These are phyloP conservation scores for Actinomucor elegans DNA, from an alignment of 371 early-diverging fungal genomes.

Conservation along the genomic window DNA sequence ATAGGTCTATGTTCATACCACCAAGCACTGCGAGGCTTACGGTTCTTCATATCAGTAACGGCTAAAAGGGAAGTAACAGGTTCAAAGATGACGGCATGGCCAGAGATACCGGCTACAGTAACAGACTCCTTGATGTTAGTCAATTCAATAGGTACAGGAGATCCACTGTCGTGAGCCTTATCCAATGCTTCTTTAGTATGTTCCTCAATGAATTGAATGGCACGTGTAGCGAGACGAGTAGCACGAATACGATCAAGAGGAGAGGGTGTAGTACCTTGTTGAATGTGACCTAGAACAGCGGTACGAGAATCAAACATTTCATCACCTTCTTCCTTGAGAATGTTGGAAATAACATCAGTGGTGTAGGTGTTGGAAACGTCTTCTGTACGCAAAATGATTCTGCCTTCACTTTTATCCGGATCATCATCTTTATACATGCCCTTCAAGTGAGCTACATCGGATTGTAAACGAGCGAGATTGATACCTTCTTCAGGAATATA, in stretches of 20 bases:
- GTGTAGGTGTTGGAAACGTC: conserved; percentile 83
- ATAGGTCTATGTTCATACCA: conserved; percentile 70
- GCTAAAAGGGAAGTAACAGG: conserved; percentile 68
- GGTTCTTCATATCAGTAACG: conserved; percentile 78
- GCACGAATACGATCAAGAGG: conserved; percentile 97
- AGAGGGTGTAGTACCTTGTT: conserved; percentile 95
- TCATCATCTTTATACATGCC: conserved; percentile 74
- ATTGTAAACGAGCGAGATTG: conserved; percentile 73
- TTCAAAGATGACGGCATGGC: conserved; percentile 72
- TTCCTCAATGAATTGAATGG: conserved; percentile 60
- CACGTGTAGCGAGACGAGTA: conserved; percentile 77
- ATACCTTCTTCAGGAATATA: conserved; percentile 97
- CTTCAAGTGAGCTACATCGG: conserved; percentile 83
- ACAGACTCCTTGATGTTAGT: conserved; percentile 62
- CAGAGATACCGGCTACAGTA: conserved; percentile 83
- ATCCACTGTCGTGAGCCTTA: conserved; percentile 25
- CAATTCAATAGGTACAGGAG: conserved; percentile 59
- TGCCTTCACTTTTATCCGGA: conserved; percentile 73
- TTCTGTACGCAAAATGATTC: conserved; percentile 85
- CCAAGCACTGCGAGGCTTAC: conserved; percentile 74
- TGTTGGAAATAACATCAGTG: conserved; percentile 86
- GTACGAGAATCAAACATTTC: conserved; percentile 92
- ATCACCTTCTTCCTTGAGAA: conserved; percentile 93
- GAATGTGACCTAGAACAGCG: conserved; percentile 94
- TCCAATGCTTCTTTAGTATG: conserved; percentile 36